Conservation (phyloP, 176 grass and related monocot species). For the Thalia dealbata region DNA sequence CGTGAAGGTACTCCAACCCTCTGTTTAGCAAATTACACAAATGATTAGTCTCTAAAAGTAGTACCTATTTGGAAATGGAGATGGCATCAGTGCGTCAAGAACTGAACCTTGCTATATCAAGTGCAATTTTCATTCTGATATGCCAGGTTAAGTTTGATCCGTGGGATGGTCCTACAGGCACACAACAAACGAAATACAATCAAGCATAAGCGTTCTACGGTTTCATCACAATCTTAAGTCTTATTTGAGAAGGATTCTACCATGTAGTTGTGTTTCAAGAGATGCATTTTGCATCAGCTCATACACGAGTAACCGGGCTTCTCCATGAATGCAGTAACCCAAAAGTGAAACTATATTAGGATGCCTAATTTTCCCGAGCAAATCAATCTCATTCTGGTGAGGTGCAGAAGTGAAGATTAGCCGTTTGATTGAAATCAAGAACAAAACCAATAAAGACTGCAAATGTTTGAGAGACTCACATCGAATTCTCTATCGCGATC, state of each 20-base stretch:
- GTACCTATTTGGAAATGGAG: background rate
- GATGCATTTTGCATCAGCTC: slow-evolving; percentile 97
- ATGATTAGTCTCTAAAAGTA: background rate
- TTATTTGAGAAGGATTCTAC: slow-evolving; percentile 33
- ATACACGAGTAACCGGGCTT: slow-evolving; percentile 67
- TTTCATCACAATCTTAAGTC: background rate
- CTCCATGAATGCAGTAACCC: slow-evolving; percentile 76
- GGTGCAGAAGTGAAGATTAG: slow-evolving; percentile 19
- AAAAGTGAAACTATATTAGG: slow-evolving; percentile 88
- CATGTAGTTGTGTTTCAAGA: slow-evolving; percentile 78
- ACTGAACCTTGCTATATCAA: slow-evolving; percentile 75
- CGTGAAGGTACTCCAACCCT: slow-evolving; percentile 92
- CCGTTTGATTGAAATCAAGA: slow-evolving; percentile 11
- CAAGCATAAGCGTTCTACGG: background rate
- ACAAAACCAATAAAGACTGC: background rate
- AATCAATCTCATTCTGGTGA: slow-evolving; percentile 86
- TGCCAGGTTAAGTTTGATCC: slow-evolving; percentile 83
- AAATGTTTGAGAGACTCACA: slow-evolving; percentile 23
- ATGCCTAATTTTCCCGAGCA: slow-evolving; percentile 81
- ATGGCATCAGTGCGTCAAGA: background rate
- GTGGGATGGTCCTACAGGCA: slow-evolving; percentile 62
- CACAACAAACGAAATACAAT: slow-evolving; percentile 11
- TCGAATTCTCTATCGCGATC: slow-evolving; percentile 80
- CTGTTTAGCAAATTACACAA: slow-evolving; percentile 23
- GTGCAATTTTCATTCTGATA: slow-evolving; percentile 92